Evolutionary conservation across 75 land plant species (phyloP).

Genomic region (Adiantum capillusveneris): DNA sequence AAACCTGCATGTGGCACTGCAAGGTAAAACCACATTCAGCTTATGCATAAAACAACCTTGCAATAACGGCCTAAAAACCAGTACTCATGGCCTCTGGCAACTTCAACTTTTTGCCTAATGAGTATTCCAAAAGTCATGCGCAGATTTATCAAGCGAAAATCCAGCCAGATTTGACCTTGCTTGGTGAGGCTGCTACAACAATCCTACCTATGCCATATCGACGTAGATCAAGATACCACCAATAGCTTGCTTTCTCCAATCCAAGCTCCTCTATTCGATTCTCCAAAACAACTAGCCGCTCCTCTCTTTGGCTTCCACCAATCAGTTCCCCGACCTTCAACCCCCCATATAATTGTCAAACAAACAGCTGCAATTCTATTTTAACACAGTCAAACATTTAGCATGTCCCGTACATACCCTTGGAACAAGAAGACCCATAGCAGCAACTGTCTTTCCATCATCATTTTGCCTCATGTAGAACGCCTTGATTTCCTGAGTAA

Average conservation of each 20-base stretch:
- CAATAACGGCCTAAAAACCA: too few species aligned
- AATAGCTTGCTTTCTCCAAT: conserved; percentile 69
- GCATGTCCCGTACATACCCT: too few species aligned
- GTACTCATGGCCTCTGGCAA: too few species aligned
- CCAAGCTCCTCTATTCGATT: conserved; percentile 73
- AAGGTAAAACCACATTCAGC: conserved; percentile 5
- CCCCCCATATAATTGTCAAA: too few species aligned
- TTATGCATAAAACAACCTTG: too few species aligned
- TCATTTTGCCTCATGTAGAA: conserved; percentile 98
- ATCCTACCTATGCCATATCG: conserved; percentile 90
- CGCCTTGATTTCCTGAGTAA: conserved; percentile 85
- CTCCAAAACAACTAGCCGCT: conserved; percentile 74
- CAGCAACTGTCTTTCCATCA: conserved; percentile 97
- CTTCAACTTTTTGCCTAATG: too few species aligned
- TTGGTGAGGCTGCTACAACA: too few species aligned
- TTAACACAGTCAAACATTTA: too few species aligned
- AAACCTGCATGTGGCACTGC: conserved; percentile 99
- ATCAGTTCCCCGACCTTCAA: conserved; percentile 94
- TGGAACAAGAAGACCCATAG: conserved; percentile 97
- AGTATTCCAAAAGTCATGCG: too few species aligned
- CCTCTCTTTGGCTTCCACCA: conserved; percentile 99
- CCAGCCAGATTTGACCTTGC: too few species aligned
- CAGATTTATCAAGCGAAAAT: too few species aligned
- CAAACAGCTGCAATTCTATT: too few species aligned
- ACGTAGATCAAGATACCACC: conserved; percentile 99